phyloP scores from a whole-genome alignment of 2,329 filamentous ascomycete species.

The Fusarium sp. region DNA sequence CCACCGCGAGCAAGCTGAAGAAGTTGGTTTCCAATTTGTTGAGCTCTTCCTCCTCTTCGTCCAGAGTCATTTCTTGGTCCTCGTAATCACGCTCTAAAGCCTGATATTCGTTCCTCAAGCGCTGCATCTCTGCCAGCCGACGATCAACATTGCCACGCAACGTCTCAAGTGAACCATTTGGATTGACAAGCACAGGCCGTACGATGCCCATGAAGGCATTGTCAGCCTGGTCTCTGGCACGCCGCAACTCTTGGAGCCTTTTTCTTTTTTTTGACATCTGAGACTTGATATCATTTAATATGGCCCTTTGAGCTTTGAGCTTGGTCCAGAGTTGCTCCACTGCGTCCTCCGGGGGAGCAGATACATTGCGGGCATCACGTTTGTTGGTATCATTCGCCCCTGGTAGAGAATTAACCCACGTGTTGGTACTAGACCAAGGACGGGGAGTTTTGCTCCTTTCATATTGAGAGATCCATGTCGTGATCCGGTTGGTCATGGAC shows the following conservation, averaged over 20 bases:
- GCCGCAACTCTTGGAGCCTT: slow-evolving; percentile 49
- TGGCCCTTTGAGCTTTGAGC: slow-evolving; percentile 51
- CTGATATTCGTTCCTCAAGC: slow-evolving; percentile 54
- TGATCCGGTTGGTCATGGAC: slow-evolving; percentile 49
- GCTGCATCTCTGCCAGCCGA: slow-evolving; percentile 52
- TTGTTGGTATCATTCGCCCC: slow-evolving; percentile 21
- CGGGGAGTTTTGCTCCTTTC: slow-evolving; percentile 45
- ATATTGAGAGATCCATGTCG: slow-evolving; percentile 50
- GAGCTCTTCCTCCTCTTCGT: slow-evolving; percentile 53
- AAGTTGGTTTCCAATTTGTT: slow-evolving; percentile 53
- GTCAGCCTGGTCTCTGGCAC: slow-evolving; percentile 52
- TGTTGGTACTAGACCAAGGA: slow-evolving; percentile 24
- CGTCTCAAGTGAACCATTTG: slow-evolving; percentile 32
- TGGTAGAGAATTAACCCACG: slow-evolving; percentile 6
- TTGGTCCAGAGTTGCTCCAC: slow-evolving; percentile 52
- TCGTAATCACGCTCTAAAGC: slow-evolving; percentile 54
- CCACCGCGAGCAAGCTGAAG: slow-evolving; percentile 53
- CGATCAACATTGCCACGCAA: slow-evolving; percentile 44
- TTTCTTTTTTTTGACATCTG: slow-evolving; percentile 51
- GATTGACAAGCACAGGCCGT: slow-evolving; percentile 52
- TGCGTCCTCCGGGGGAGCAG: slow-evolving; percentile 45
- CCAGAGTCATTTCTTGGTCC: slow-evolving; percentile 49
- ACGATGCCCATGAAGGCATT: slow-evolving; percentile 56
- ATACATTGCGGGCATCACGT: slow-evolving; percentile 27
- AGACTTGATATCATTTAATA: slow-evolving; percentile 45